Base-by-base conservation (phyloP, 176 grass and related monocot genomes). In the Aegilops speltoides region DNA sequence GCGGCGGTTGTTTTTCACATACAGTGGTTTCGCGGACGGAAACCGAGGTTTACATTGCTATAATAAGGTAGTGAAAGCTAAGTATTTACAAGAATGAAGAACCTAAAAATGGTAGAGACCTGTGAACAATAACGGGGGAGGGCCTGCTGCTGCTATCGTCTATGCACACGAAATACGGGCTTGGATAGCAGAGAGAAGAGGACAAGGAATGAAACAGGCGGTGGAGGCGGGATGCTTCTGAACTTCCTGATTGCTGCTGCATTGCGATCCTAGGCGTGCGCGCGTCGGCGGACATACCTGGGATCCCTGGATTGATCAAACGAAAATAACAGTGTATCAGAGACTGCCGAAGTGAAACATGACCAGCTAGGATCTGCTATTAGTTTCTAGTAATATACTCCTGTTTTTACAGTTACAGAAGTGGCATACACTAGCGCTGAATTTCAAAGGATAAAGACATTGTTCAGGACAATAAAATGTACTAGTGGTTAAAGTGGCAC, bases 81-180 rank as follows among this genome's bases (percentile, higher is more conserved):
- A 62, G 48, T 91, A 91, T 91, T 91, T 88, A 88, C 86, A 91
- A 3, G 31, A 72, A 91, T 4, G 31, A 73, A 50, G 65, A 74
- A 80, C 69, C 76, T 87, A 88, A 69, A 46, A 41, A 52, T 23
- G 22, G 61, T 54, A 19, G 26, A 68, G 73, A 84, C 20, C 67
- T 60, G 75, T 87, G 68, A 68, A 60, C 36, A 85, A 52, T n/a
- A 65, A 71, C 2, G 56, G 66, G 64, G 71, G 60, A 68, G 61
- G 34, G 36, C 3, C 43, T 45, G 41, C 74, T 84, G 69, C 80
- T 81, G 81, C 76, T 90, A 81, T 93, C 74, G 48, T 84, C 52
- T 87, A 79, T 91, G 77, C 78, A 91, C 81, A 91, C 3, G 12
- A 74, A 91, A 69, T 81, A 54, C 34, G 8, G 85, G 69, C 28